Conservation (phyloP, 1,139 yeast genomes). For the Debaryomycetaceae sp. region DNA sequence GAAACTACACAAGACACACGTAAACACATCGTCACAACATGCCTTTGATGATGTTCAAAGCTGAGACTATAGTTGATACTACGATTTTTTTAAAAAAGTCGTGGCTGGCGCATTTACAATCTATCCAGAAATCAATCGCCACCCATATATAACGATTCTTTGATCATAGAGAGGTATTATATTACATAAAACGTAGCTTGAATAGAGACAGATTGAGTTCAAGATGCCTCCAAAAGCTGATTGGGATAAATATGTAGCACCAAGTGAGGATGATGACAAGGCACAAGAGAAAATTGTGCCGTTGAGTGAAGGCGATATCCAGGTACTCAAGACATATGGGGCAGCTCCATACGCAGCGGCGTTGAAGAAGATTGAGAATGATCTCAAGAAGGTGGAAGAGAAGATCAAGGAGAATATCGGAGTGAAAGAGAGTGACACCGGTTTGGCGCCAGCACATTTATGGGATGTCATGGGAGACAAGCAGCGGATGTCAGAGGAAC, state of each 20-base stretch:
- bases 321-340: conserved; percentile 92
- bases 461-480: conserved; percentile 99
- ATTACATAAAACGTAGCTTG: not conserved
- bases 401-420: conserved; percentile 94
- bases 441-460: conserved; percentile 88
- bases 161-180: not conserved
- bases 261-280: conserved; percentile 63
- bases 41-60: too few species aligned
- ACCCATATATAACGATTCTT: not conserved
- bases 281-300: conserved; percentile 78
- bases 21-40: too few species aligned
- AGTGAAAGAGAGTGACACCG: conserved; percentile 91
- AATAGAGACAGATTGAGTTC: not conserved
- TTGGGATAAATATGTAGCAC: conserved; percentile 96
- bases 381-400: conserved; percentile 75
- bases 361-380: conserved; percentile 79
- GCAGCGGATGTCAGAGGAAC: conserved; percentile 89
- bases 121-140: not conserved
- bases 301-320: conserved; percentile 92
- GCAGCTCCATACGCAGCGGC: conserved; percentile 92
- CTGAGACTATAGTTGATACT: not conserved
- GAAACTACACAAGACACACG: too few species aligned
- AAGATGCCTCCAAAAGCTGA: conserved; percentile 82
- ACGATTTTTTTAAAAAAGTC: not conserved
- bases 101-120: not conserved